A percentile compares a stretch with the other conserved stretches of the same genome.
phyloP scores from a whole-genome alignment of 2,329 filamentous ascomycete species.

The Fusarium avenaceum region DNA sequence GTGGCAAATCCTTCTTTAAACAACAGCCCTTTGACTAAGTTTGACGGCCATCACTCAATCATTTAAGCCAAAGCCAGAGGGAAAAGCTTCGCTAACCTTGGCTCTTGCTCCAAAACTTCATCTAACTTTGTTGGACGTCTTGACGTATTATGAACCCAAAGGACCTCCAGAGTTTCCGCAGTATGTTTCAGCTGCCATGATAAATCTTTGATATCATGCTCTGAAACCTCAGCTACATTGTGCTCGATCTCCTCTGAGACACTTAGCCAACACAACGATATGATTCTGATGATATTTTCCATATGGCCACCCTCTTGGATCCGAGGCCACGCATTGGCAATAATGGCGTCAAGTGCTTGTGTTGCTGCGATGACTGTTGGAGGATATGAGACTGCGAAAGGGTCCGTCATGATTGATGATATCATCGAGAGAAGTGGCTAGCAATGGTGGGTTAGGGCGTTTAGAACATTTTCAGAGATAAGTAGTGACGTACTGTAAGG shows the following conservation, averaged over 20 bases:
- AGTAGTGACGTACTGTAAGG: constrained; percentile 65
- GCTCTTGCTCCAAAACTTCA: constrained; percentile 46
- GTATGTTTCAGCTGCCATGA: constrained; percentile 35
- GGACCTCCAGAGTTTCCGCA: constrained; percentile 40
- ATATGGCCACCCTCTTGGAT: constrained; percentile 68
- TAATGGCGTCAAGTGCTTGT: constrained; percentile 66
- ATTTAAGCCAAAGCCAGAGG: constrained; percentile 4
- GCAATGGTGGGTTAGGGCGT: constrained; percentile 22
- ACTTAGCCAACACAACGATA: constrained; percentile 74
- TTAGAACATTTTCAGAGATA: neutral
- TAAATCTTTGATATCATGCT: constrained; percentile 17
- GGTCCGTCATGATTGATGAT: constrained; percentile 74
- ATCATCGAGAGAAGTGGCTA: constrained; percentile 77
- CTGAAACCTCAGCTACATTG: neutral
- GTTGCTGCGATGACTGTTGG: constrained; percentile 67
- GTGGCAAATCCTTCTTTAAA: constrained; percentile 96
- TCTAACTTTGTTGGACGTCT: constrained; percentile 27
- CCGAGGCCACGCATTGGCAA: constrained; percentile 78
- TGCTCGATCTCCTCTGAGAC: constrained; percentile 60
- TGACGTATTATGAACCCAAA: constrained; percentile 42
- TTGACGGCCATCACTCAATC: neutral
- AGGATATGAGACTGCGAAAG: constrained; percentile 71
- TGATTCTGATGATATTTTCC: constrained; percentile 72
- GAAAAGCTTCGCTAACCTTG: constrained; percentile 51
- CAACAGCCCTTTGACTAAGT: constrained; percentile 76